These are phyloP conservation scores for Rhodotorula toruloides DNA, from an alignment of 768 basidiomycete genomes.

Conservation along the genomic window DNA sequence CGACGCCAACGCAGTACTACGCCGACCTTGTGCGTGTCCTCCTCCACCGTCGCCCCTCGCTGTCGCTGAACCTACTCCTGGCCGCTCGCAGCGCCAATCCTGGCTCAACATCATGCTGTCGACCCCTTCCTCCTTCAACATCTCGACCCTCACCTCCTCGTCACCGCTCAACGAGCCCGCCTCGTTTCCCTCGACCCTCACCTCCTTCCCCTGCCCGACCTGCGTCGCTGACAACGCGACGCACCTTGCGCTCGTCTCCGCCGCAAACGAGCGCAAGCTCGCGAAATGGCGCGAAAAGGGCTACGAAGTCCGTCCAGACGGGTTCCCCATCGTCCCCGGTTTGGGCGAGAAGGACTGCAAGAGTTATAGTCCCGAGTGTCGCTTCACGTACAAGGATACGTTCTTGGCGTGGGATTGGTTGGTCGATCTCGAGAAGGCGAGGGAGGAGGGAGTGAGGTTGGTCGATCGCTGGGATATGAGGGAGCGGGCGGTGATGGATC, in stretches of 20 bases:
- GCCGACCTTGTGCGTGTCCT: constrained; percentile 52
- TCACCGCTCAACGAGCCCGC: constrained; percentile 9
- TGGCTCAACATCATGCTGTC: constrained; percentile 30
- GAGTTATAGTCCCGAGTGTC: constrained; percentile 53
- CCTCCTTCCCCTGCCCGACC: constrained; percentile 10
- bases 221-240: constrained; percentile 18
- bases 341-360: constrained; percentile 34
- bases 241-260: not conserved
- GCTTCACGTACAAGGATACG: constrained; percentile 59
- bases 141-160: not conserved
- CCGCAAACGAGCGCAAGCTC: not conserved
- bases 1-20: constrained; percentile 58
- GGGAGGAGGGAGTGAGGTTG: constrained; percentile 40
- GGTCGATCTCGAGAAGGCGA: constrained; percentile 52
- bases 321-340: constrained; percentile 26
- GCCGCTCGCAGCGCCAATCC: constrained; percentile 13
- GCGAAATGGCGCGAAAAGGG: constrained; percentile 10
- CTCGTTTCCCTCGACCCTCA: not conserved
- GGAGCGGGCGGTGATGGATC: constrained; percentile 51
- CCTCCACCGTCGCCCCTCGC: no score
- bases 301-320: constrained; percentile 25
- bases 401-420: constrained; percentile 65
- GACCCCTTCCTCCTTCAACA: constrained; percentile 26
- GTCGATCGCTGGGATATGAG: constrained; percentile 56
- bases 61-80: rapidly evolving